Conservation (phyloP, 1,139 yeast genomes). For the Wickerhamomyces sp. region DNA sequence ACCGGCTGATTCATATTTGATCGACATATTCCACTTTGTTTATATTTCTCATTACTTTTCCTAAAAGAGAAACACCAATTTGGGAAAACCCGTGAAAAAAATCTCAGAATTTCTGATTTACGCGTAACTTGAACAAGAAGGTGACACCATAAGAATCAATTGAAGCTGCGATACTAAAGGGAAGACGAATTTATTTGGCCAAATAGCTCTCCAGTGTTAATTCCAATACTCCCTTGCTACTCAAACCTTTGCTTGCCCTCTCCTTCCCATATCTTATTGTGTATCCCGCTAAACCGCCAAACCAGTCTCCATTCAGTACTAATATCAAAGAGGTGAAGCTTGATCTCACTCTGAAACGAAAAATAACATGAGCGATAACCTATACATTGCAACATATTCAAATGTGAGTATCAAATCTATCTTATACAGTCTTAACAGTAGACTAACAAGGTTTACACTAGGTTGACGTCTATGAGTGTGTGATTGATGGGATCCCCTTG, state of each 20-base stretch:
- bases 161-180: background rate
- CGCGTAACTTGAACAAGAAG: background rate
- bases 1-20: too few species aligned
- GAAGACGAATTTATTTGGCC: too few species aligned
- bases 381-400: conserved; percentile 24
- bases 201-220: too few species aligned
- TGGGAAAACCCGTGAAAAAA: background rate
- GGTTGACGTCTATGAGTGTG: conserved; percentile 56
- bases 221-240: too few species aligned
- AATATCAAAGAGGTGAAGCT: background rate
- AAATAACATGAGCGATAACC: conserved; percentile 1
- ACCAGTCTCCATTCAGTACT: too few species aligned
- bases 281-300: too few species aligned
- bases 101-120: background rate
- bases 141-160: background rate
- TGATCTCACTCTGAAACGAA: background rate
- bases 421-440: too few species aligned
- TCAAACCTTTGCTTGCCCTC: too few species aligned
- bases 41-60: conserved; percentile 4
- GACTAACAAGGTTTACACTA: background rate
- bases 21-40: background rate
- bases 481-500: conserved; percentile 45
- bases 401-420: conserved; percentile 13
- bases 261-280: too few species aligned
- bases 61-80: conserved; percentile 2